Evolutionary conservation across 805 yeast genomes (phyloP), one percentile per base, ranked within the genome.

Genomic region (Candida hungchunana): DNA sequence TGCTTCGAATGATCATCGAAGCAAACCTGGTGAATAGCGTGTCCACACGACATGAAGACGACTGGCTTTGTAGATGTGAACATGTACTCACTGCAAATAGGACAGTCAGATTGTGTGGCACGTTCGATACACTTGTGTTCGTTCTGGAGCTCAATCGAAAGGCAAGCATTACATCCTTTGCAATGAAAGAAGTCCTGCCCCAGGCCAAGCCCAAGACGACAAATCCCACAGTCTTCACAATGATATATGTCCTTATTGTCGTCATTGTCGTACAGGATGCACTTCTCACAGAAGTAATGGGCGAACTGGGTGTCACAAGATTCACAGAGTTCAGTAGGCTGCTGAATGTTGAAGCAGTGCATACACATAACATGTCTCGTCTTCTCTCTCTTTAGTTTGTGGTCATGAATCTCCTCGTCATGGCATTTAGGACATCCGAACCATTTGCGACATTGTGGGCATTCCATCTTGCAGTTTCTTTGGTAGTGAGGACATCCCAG

Each of bases 11-110:
- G 79, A 46, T 85, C 90, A 43, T 80, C 80, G 57, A 78, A 88
- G 58, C 97, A 89, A 18, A 59, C 53, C 56, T 87, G 86, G 62
- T 89, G 97, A 40, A 89, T 89, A 25, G 95, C 85, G 60, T 89
- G 97, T 2, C 97, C 96, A 62, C 97, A 89, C 32, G 72, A 67
- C 96, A 89, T 87, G 57, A 89, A 88, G 15, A 87, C 95, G 28
- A 88, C 95, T 9, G 87, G 80, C 54, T 68, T 71, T 6, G 82
- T 77, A 4, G 93, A 80, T 12, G 87, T 82, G 57, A 89, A 89
- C 75, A 89, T 75, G 58, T 79, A 88, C 50, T 88, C 97, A 39
- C 83, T 85, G 61, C 97, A 89, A 24, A 89, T 86, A 2, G 96
- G 95, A 58, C 97, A 89, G 55, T 88, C 79, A 31, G 95, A 82